Conservation (phyloP, 2,329 filamentous ascomycete genomes). For the Sclerotinia minor region DNA sequence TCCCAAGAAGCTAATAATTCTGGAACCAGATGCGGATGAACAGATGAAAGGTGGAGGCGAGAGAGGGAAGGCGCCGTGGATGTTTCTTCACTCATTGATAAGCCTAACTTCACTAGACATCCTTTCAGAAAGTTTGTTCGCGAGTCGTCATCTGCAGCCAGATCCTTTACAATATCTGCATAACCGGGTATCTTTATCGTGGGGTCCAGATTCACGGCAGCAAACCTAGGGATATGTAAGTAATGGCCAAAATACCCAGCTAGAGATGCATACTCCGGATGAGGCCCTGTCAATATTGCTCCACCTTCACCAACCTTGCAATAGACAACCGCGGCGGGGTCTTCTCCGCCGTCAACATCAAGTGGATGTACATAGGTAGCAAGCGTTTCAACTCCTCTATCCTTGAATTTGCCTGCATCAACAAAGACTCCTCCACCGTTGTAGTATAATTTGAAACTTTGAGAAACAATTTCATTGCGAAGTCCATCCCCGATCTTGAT, state of each 20-base stretch:
- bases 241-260: background rate
- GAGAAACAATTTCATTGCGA: slow-evolving; percentile 52
- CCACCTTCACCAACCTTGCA: slow-evolving; percentile 79
- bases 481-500: slow-evolving; percentile 65
- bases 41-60: slow-evolving; percentile 75
- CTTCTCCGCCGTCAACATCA: slow-evolving; percentile 75
- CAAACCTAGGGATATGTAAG: slow-evolving; percentile 63
- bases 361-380: slow-evolving; percentile 76
- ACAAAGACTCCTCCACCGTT: slow-evolving; percentile 96
- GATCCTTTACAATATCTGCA: slow-evolving; percentile 63
- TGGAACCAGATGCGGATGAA: slow-evolving; percentile 62
- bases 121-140: slow-evolving; percentile 76
- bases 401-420: slow-evolving; percentile 63
- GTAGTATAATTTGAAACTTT: slow-evolving; percentile 76
- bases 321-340: slow-evolving; percentile 77
- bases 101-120: slow-evolving; percentile 75
- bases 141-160: slow-evolving; percentile 68
- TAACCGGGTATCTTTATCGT: slow-evolving; percentile 69
- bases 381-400: slow-evolving; percentile 73
- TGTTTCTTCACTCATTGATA: slow-evolving; percentile 72
- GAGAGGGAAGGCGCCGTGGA: slow-evolving; percentile 76
- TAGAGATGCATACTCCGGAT: slow-evolving; percentile 72
- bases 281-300: slow-evolving; percentile 79
- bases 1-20: slow-evolving; percentile 66
- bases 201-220: slow-evolving; percentile 71